A percentile compares a stretch with the other conserved stretches of the same genome.
Evolutionary conservation across 805 yeast genomes (phyloP).

Genomic region (Hanseniaspora occidentalis): DNA sequence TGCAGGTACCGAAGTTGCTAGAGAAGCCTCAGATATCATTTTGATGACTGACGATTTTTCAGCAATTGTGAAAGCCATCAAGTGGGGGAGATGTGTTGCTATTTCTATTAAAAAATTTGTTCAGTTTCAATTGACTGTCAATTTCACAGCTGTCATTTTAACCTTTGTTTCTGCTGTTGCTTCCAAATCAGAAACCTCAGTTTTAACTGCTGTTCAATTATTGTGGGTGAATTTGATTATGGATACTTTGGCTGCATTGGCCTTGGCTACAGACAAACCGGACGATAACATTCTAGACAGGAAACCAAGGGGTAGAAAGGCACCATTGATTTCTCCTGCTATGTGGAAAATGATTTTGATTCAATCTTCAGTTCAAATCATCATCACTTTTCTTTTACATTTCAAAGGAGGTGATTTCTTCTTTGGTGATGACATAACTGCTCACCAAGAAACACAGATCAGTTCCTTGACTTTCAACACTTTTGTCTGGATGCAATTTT

Average conservation of each 20-base stretch:
- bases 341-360: constrained; percentile 99
- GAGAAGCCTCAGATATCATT: constrained; percentile 91
- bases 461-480: constrained; percentile 87
- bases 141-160: constrained; percentile 87
- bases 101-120: constrained; percentile 88
- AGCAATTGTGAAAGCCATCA: constrained; percentile 90
- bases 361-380: constrained; percentile 68
- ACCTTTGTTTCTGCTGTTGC: constrained; percentile 93
- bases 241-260: constrained; percentile 97
- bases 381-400: constrained; percentile 68
- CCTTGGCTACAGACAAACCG: constrained; percentile 95
- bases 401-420: constrained; percentile 63
- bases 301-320: constrained; percentile 71
- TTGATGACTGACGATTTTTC: constrained; percentile 90
- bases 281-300: constrained; percentile 66
- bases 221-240: constrained; percentile 95
- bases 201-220: constrained; percentile 91
- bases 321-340: constrained; percentile 71
- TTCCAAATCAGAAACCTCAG: constrained; percentile 65
- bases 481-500: constrained; percentile 96
- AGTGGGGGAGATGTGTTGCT: constrained; percentile 97
- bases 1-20: constrained; percentile 95
- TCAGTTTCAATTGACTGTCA: constrained; percentile 94
- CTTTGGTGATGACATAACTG: constrained; percentile 22
- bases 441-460: constrained; percentile 44